Evolutionary conservation across 306 rosid species (phyloP).

Genomic region (Lathyrus oleraceus): DNA sequence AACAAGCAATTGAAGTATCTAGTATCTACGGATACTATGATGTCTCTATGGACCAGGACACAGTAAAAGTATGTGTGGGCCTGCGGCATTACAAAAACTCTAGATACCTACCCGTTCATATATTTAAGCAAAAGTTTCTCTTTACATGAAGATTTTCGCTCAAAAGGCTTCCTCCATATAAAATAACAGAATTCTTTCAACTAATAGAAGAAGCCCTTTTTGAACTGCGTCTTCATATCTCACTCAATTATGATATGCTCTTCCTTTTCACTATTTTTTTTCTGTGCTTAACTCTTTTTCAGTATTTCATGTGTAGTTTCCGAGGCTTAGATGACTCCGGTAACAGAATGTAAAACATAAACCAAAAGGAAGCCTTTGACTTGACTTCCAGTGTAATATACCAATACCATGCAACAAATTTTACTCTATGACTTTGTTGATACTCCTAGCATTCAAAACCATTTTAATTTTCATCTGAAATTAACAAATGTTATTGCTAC

Average conservation of each 20-base stretch:
- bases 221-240: neutral
- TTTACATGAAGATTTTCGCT: neutral
- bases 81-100: neutral
- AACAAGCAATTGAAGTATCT: neutral
- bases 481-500: neutral
- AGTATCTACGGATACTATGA: neutral
- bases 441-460: neutral
- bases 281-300: neutral
- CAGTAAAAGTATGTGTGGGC: neutral
- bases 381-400: neutral
- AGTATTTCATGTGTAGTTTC: conserved; percentile 6
- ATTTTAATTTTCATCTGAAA: neutral
- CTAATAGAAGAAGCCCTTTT: neutral
- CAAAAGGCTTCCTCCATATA: neutral
- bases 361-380: neutral
- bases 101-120: neutral
- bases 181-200: neutral
- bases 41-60: neutral
- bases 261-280: neutral
- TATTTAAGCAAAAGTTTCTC: conserved; percentile 11
- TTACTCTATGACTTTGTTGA: neutral
- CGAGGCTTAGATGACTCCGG: neutral
- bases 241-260: conserved; percentile 7
- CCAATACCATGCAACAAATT: neutral
- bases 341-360: neutral